phyloP scores from a whole-genome alignment of 257 asterid species.

The Sherardia arvensis region DNA sequence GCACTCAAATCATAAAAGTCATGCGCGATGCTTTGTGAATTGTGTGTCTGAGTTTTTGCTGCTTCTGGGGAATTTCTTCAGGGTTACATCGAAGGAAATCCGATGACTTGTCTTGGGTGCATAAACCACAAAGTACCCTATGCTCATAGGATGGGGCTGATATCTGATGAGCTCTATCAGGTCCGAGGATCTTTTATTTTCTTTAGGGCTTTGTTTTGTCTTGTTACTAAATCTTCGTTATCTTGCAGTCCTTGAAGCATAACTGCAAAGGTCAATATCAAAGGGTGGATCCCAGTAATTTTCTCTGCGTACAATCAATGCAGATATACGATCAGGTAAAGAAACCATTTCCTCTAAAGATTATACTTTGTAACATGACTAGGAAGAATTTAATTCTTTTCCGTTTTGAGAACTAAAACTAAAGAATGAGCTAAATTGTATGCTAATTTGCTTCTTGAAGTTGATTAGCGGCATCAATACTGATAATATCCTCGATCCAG shows the following conservation, averaged over 20 bases:
- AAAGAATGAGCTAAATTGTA: too few species aligned
- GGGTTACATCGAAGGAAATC: conserved; percentile 24
- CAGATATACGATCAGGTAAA: conserved; percentile 16
- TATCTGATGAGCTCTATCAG: conserved; percentile 27
- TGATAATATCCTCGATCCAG: conserved; percentile 11
- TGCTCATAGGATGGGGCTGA: conserved; percentile 26
- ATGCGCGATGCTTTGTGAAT: not conserved
- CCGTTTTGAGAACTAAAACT: too few species aligned
- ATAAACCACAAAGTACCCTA: not conserved
- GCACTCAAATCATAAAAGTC: too few species aligned
- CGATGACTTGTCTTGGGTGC: not conserved
- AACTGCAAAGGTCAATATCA: conserved; percentile 19
- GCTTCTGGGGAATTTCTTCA: conserved; percentile 5
- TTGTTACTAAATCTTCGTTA: too few species aligned
- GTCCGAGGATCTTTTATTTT: conserved; percentile 11
- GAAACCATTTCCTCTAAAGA: too few species aligned
- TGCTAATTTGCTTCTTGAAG: conserved; percentile 12
- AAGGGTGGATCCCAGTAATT: conserved; percentile 11
- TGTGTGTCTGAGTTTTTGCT: not conserved
- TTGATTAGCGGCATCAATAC: not conserved
- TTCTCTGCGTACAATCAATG: conserved; percentile 14
- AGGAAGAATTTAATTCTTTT: not conserved
- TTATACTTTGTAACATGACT: too few species aligned
- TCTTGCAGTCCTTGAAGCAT: conserved; percentile 12
- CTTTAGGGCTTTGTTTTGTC: not conserved